Evolutionary conservation across 768 basidiomycete species (phyloP).

Genomic region (Russula abietina): DNA sequence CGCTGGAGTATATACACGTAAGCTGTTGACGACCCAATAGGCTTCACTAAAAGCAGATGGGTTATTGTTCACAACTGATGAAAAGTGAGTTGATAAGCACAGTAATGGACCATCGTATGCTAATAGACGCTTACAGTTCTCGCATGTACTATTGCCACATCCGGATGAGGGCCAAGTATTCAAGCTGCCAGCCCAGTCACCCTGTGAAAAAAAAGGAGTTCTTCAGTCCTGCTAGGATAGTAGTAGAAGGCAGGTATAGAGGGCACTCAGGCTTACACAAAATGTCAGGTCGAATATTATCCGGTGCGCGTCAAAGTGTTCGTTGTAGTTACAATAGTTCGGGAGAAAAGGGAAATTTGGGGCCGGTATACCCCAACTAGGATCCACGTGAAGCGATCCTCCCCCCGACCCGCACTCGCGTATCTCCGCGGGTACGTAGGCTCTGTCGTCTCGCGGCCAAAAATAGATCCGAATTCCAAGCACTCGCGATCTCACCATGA

Average conservation of each 20-base stretch:
- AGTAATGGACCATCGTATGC: not conserved
- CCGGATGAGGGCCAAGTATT: slow-evolving; percentile 23
- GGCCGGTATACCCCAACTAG: slow-evolving; percentile 42
- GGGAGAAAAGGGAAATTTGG: slow-evolving; percentile 28
- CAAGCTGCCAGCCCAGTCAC: no score
- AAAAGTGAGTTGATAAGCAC: not conserved
- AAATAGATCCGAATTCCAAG: slow-evolving; percentile 57
- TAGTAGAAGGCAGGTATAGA: slow-evolving; percentile 6
- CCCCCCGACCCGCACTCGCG: slow-evolving; percentile 16
- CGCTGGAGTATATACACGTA: slow-evolving; percentile 45
- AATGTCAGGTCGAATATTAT: slow-evolving; percentile 58
- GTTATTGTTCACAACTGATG: slow-evolving; percentile 51
- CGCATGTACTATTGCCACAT: slow-evolving; percentile 39
- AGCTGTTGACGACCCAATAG: slow-evolving; percentile 63
- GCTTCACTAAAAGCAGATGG: slow-evolving; percentile 54
- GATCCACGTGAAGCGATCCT: slow-evolving; percentile 8
- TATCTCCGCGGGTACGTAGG: slow-evolving; percentile 36
- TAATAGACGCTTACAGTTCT: slow-evolving; percentile 39
- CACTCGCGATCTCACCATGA: slow-evolving; percentile 37
- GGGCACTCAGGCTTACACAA: slow-evolving; percentile 39
- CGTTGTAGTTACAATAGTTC: slow-evolving; percentile 43
- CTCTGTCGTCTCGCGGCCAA: slow-evolving; percentile 43
- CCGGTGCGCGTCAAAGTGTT: slow-evolving; percentile 47
- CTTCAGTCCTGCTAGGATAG: not conserved
- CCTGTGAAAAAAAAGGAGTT: not conserved